Evolutionary conservation across 495 filamentous ascomycete species (phyloP).

Genomic region (Daldinia concentrica): DNA sequence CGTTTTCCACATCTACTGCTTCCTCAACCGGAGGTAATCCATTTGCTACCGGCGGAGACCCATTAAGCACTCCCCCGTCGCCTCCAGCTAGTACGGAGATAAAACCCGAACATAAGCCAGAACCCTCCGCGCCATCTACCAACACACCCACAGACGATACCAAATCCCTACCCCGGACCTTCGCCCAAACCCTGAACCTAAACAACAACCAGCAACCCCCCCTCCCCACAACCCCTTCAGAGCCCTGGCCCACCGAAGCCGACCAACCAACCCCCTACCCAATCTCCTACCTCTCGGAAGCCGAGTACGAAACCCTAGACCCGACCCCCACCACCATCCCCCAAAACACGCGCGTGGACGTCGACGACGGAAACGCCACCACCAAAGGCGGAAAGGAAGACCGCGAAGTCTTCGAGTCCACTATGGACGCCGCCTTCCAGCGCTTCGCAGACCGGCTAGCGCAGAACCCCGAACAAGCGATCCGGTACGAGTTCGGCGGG

Average conservation of each 20-base stretch:
- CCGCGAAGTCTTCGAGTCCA: constrained; percentile 84
- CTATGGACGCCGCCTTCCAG: constrained; percentile 88
- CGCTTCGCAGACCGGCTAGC: constrained; percentile 85
- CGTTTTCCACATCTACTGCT: constrained; percentile 42
- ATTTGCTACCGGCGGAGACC: constrained; percentile 42
- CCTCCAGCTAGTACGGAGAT: constrained; percentile 41
- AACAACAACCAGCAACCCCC: constrained; percentile 49
- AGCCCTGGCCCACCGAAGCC: constrained; percentile 78
- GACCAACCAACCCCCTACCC: constrained; percentile 76
- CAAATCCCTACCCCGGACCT: constrained; percentile 70
- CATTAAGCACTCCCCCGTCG: constrained; percentile 39
- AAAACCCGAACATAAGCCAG: constrained; percentile 20
- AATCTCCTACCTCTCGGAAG: constrained; percentile 79
- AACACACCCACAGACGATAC: constrained; percentile 37
- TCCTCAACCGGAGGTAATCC: constrained; percentile 39
- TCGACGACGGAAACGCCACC: constrained; percentile 58
- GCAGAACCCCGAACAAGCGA: constrained; percentile 93
- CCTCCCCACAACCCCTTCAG: constrained; percentile 45
- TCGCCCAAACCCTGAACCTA: constrained; percentile 67
- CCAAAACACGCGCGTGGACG: constrained; percentile 63
- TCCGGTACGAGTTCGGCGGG: constrained; percentile 90
- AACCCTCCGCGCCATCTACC: constrained; percentile 40
- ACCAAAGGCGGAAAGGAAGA: constrained; percentile 69
- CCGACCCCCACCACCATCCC: constrained; percentile 52
- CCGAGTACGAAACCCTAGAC: constrained; percentile 89